Evolutionary conservation across 768 basidiomycete species (phyloP).

Genomic region (Macrolepiota albuminosa): DNA sequence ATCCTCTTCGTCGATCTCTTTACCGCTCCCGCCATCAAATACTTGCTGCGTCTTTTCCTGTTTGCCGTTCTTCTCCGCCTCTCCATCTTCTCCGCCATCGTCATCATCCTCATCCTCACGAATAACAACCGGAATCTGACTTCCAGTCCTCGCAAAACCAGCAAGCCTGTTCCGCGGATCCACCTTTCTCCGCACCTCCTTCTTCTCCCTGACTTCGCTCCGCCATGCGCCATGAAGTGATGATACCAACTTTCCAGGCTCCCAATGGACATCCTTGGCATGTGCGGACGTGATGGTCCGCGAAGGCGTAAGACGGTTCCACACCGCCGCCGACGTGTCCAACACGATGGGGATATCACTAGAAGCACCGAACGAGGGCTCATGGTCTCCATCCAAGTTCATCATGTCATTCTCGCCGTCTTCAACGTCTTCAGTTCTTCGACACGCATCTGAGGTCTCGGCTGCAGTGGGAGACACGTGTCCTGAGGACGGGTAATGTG

Average conservation of each 20-base stretch:
- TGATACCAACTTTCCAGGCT: neutral
- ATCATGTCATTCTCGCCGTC: neutral
- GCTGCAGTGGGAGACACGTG: neutral
- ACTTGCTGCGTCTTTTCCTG: neutral
- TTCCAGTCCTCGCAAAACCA: slow-evolving; percentile 50
- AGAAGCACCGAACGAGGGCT: neutral
- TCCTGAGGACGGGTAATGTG: neutral
- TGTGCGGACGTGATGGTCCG: neutral
- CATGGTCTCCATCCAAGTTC: slow-evolving; percentile 6
- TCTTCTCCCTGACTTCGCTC: neutral
- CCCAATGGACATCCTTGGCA: too few relatives aligned
- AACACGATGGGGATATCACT: slow-evolving; percentile 29
- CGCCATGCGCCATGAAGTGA: neutral
- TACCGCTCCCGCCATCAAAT: neutral
- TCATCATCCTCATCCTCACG: slow-evolving; percentile 19
- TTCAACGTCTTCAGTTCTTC: neutral
- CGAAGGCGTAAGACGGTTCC: slow-evolving; percentile 21
- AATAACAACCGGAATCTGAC: slow-evolving; percentile 21
- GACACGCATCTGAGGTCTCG: neutral
- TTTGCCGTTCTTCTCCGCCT: slow-evolving; percentile 14
- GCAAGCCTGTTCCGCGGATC: slow-evolving; percentile 44
- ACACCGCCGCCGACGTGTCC: slow-evolving; percentile 47
- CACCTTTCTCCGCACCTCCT: neutral
- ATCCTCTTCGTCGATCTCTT: neutral
- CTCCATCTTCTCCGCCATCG: slow-evolving; percentile 18